These are phyloP conservation scores for Pulveroboletus ravenelii DNA, from an alignment of 768 basidiomycete genomes.

Conservation along the genomic window DNA sequence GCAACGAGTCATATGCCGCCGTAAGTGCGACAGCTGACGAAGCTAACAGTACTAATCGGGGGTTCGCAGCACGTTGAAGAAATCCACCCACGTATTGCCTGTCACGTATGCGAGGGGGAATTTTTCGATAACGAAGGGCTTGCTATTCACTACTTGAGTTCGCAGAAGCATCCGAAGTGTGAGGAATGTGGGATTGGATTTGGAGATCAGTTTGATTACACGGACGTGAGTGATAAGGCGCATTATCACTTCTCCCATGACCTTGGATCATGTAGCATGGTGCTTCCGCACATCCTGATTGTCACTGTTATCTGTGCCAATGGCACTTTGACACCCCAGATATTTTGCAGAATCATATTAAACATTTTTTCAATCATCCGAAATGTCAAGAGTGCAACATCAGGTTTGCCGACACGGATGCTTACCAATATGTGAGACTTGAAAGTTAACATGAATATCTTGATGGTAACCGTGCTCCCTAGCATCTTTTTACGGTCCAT, in stretches of 20 bases:
- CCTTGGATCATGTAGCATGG: conserved; percentile 25
- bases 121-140: conserved; percentile 23
- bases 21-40: conserved; percentile 20
- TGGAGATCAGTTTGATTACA: conserved; percentile 23
- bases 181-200: conserved; percentile 26
- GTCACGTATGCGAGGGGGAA: conserved; percentile 26
- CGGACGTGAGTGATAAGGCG: conserved; percentile 19
- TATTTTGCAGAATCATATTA: conserved; percentile 38
- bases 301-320: conserved; percentile 34
- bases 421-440: conserved; percentile 33
- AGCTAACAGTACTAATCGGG: conserved; percentile 4
- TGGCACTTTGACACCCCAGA: conserved; percentile 37
- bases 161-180: conserved; percentile 27
- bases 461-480: not conserved
- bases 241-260: conserved; percentile 5
- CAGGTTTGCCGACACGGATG: conserved; percentile 38
- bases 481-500: conserved; percentile 30
- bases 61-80: conserved; percentile 35
- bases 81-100: conserved; percentile 35
- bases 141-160: conserved; percentile 23
- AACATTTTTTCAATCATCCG: conserved; percentile 40
- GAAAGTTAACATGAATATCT: not conserved
- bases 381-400: conserved; percentile 40
- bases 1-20: conserved; percentile 22
- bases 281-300: conserved; percentile 29